Percentiles rank a stretch among this genome's conserved stretches.
Evolutionary conservation across 78 protist species (phyloP).

Genomic region (Parvularia atlantis): DNA sequence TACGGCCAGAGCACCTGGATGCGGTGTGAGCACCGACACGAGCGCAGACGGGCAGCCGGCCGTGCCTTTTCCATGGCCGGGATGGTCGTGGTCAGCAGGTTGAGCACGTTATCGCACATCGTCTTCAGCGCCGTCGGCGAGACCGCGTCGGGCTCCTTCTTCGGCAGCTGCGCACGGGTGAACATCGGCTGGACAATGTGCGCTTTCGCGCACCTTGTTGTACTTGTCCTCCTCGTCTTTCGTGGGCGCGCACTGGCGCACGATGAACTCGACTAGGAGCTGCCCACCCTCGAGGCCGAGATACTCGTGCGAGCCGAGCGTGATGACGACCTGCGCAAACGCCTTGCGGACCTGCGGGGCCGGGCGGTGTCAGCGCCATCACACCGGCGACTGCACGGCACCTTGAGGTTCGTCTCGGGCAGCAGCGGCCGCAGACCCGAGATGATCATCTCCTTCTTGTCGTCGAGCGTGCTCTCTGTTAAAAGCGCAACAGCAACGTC

Average conservation of each 20-base stretch:
- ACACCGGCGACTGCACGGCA: neutral
- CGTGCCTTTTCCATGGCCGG: constrained; percentile 43
- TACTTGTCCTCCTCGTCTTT: neutral
- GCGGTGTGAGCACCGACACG: too few relatives aligned
- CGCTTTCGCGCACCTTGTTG: neutral
- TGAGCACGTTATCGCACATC: constrained; percentile 36
- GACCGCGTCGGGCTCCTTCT: constrained; percentile 3
- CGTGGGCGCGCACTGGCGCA: constrained; percentile 15
- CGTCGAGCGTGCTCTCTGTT: constrained; percentile 14
- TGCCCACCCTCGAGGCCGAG: constrained; percentile 40
- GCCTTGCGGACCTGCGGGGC: constrained; percentile 19
- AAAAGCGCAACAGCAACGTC: neutral
- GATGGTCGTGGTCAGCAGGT: constrained; percentile 40
- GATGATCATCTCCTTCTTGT: constrained; percentile 38
- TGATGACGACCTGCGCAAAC: constrained; percentile 35
- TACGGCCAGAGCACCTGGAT: neutral
- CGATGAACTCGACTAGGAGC: constrained; percentile 11
- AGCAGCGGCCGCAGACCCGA: constrained; percentile 47
- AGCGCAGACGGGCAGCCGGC: too few relatives aligned
- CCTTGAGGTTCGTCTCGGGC: constrained; percentile 27
- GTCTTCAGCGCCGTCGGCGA: constrained; percentile 29
- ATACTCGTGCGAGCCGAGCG: constrained; percentile 54
- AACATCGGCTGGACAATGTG: neutral
- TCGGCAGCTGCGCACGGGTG: neutral
- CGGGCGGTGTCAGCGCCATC: neutral